Evolutionary conservation across 176 grass and related monocot genomes (phyloP).

Genomic region (Calamus simplicifolius): DNA sequence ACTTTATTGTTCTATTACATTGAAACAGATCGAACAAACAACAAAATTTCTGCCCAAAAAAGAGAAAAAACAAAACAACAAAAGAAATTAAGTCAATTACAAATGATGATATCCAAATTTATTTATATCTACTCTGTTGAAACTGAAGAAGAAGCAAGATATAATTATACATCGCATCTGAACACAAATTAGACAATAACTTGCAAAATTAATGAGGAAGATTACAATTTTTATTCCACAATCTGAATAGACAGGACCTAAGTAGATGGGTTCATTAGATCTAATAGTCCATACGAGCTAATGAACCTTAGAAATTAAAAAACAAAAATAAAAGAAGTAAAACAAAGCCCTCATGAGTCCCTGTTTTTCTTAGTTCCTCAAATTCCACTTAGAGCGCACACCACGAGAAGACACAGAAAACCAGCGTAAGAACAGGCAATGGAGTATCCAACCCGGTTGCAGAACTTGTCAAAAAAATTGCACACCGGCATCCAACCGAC

Average conservation of each 20-base stretch:
- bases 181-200: no score
- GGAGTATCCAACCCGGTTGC: background rate
- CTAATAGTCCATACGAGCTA: background rate
- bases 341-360: background rate
- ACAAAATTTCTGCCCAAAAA: no score
- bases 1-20: no score
- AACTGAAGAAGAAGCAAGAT: no score
- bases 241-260: background rate
- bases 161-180: no score
- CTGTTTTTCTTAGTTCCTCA: no score
- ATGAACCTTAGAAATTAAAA: background rate
- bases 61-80: no score
- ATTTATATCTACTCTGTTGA: no score
- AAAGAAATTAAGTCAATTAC: no score
- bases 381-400: background rate
- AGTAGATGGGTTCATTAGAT: no score
- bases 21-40: no score
- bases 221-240: background rate
- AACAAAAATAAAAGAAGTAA: background rate
- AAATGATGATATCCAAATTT: no score
- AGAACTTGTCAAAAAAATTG: conserved; percentile 1
- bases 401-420: background rate
- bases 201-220: background rate
- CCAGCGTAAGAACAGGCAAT: background rate
- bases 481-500: conserved; percentile 6